Conservation (phyloP, 139 green algal genomes). For the Parachlorella kessleri region DNA sequence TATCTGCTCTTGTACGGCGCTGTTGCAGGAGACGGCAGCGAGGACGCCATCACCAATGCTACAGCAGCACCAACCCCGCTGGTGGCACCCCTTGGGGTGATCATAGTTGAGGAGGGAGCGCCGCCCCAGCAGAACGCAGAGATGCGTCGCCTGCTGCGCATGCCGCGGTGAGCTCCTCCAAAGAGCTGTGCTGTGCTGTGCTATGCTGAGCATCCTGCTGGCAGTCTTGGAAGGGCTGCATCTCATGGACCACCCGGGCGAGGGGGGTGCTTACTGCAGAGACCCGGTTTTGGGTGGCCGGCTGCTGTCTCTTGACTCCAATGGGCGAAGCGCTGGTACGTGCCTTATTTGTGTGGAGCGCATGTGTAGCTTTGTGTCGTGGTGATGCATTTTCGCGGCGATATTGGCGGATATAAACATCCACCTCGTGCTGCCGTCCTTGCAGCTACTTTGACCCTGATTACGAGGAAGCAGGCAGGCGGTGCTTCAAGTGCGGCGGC, state of each 20-base stretch:
- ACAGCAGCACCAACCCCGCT: background rate
- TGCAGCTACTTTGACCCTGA: conserved; percentile 63
- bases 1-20: background rate
- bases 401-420: background rate
- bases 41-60: background rate
- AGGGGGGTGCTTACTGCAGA: too few species aligned
- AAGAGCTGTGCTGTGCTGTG: background rate
- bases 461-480: conserved; percentile 44
- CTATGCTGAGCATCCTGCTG: background rate
- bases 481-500: conserved; percentile 62
- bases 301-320: too few species aligned
- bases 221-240: background rate
- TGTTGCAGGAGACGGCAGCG: background rate
- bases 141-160: conserved; percentile 27
- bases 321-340: too few species aligned
- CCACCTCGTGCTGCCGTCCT: background rate
- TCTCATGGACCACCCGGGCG: too few species aligned
- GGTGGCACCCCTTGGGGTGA: conserved; percentile 9
- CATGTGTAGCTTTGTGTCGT: background rate
- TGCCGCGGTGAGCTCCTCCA: conserved; percentile 8
- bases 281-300: too few species aligned
- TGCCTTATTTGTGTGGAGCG: background rate
- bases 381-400: background rate
- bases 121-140: conserved; percentile 6
- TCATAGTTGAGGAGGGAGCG: conserved; percentile 9